phyloP scores from a whole-genome alignment of 2,329 filamentous ascomycete genomes.

The Aureobasidium vineae region DNA sequence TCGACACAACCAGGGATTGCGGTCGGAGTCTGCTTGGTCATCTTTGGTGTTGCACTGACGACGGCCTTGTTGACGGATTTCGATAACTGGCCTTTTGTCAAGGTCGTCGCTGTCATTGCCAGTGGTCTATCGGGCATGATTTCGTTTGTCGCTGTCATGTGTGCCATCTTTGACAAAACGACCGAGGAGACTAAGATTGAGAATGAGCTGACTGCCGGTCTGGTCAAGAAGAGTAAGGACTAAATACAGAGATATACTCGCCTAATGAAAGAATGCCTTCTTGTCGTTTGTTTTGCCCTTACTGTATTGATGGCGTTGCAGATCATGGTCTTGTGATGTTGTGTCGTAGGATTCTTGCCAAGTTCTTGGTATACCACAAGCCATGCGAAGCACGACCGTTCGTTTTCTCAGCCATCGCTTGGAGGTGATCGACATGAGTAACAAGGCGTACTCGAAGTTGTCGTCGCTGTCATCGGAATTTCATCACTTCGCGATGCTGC shows the following conservation, averaged over 20 bases:
- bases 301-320: neutral
- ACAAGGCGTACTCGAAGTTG: neutral
- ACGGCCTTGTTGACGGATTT: neutral
- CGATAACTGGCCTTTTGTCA: too few species aligned
- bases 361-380: constrained; percentile 15
- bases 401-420: neutral
- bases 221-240: neutral
- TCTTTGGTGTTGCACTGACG: neutral
- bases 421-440: neutral
- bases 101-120: too few species aligned
- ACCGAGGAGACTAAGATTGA: neutral
- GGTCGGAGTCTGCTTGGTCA: neutral
- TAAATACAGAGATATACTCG: neutral
- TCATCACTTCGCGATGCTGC: neutral
- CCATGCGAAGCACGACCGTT: neutral
- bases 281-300: neutral
- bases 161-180: neutral
- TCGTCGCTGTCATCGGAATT: neutral
- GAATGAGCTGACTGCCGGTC: neutral
- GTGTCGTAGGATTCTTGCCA: constrained; percentile 13
- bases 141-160: neutral
- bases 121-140: too few species aligned
- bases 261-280: neutral
- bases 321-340: neutral
- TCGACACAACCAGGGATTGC: neutral